Base-by-base conservation (phyloP, 768 basidiomycete species). In the Leccinum subtestaceum region DNA sequence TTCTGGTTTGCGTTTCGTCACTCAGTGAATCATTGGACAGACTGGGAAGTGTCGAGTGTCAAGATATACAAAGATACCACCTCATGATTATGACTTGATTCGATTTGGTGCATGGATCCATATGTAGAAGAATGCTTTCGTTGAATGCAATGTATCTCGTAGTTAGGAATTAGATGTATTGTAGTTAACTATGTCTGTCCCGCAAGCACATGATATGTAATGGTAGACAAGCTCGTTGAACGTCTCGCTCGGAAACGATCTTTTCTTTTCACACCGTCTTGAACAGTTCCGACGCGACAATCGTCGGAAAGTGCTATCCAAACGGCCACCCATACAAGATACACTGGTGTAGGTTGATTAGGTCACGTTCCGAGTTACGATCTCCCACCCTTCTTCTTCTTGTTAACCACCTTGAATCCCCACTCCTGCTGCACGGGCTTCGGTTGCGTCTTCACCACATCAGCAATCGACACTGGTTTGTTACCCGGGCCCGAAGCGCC, bases 361-460 rank as follows among this genome's bases (percentile, higher is more conserved):
- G 34, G 32, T 31, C 48, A 50, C 50, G 21, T 25, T 19, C 55
- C 53, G 17, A 32, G 43, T 77, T 70, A 88, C 49, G 84, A 69
- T 65, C 83, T 79, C 29, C 82, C 82, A 15, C 87, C 82, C 76
- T 92, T 93, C 84, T 93, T 97, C 79, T 95, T 97, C 81, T 95
- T 95, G 66, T 94, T 93, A 54, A 95, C 91, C 5, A 95, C 89
- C 76, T 94, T 95, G 80, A 93, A 94, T 7, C 86, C 87, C 90
- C 94, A 95, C 70, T 91, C 90, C 47, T 83, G 79, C 58, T 86
- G 85, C 19, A 85, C 77, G 2, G 82, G 78, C 74, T 92, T 93
- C 2, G 93, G 93, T 61, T 89, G 86, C 10, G 88, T 82, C 74
- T 94, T 96, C 59, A 98, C 93, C 3, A 97, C 94, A 60, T 93